phyloP scores from a whole-genome alignment of 345 rosid species.

The Acer saccharum region DNA sequence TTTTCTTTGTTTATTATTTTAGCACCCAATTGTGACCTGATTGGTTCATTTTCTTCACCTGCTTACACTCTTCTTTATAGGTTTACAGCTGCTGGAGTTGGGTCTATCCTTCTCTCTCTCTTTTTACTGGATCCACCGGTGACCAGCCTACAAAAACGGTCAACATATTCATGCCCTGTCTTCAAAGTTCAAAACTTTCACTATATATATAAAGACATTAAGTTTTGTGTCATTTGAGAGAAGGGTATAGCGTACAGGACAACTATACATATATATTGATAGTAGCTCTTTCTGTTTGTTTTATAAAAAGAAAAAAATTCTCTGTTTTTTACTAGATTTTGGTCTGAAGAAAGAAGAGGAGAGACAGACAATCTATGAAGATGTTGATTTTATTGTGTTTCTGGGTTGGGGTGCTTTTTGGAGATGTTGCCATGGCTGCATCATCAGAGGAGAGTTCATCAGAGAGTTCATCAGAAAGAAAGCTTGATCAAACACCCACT shows the following conservation, averaged over 20 bases:
- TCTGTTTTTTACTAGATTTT: neutral
- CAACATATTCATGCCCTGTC: neutral
- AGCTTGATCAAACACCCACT: constrained; percentile 86
- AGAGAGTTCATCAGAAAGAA: constrained; percentile 29
- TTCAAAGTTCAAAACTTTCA: neutral
- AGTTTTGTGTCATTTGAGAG: neutral
- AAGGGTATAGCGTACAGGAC: neutral
- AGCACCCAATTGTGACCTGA: neutral
- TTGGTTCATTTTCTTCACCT: neutral
- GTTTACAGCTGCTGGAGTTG: too few relatives aligned
- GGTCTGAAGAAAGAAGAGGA: neutral
- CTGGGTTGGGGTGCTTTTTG: constrained; percentile 22
- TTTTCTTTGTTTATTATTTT: neutral
- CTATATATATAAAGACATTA: neutral
- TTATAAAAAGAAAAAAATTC: too few relatives aligned
- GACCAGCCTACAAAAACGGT: neutral
- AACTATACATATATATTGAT: neutral
- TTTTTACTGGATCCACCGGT: neutral
- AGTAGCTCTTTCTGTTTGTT: neutral
- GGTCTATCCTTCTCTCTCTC: neutral
- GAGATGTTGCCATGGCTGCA: constrained; percentile 28
- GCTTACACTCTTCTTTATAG: too few relatives aligned
- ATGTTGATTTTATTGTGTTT: constrained; percentile 22
- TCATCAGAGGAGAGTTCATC: constrained; percentile 28
- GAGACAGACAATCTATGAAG: neutral